phyloP scores from a whole-genome alignment of 495 filamentous ascomycete genomes.

The Aspergillus cristatus region DNA sequence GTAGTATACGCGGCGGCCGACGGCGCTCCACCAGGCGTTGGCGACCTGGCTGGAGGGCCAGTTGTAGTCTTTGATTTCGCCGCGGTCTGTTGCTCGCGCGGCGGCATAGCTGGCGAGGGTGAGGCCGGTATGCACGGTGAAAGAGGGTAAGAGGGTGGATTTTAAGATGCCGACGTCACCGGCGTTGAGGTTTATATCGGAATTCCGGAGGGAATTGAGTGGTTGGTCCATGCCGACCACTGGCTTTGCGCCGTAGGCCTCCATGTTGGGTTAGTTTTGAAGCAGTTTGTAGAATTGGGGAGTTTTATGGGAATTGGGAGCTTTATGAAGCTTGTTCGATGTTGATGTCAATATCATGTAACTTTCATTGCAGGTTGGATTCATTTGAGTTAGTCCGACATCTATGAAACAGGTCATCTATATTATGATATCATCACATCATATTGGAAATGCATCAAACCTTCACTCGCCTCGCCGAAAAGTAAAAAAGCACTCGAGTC shows the following conservation, averaged over 20 bases:
- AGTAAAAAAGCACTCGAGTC: no score
- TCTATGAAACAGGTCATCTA: no score
- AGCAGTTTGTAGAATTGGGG: neutral
- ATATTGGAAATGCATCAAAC: no score
- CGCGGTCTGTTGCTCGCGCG: slow-evolving; percentile 36
- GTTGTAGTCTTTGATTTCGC: slow-evolving; percentile 48
- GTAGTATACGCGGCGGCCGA: slow-evolving; percentile 35
- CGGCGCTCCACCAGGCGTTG: slow-evolving; percentile 51
- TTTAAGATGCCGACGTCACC: slow-evolving; percentile 36
- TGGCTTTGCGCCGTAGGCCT: slow-evolving; percentile 4
- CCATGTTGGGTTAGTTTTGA: neutral
- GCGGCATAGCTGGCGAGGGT: slow-evolving; percentile 37
- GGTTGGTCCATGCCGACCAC: slow-evolving; percentile 1
- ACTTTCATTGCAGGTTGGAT: neutral
- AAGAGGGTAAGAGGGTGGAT: slow-evolving; percentile 42
- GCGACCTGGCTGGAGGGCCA: slow-evolving; percentile 46
- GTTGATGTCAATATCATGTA: slow-evolving; percentile 17
- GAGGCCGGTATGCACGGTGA: slow-evolving; percentile 35
- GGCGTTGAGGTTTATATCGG: neutral
- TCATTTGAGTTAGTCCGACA: no score
- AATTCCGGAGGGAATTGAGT: neutral
- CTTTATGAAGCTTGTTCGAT: neutral
- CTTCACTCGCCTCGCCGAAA: no score
- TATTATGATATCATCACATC: no score
- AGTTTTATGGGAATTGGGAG: neutral